phyloP scores from a whole-genome alignment of 208 protist genomes.

The Porcisia deanei region DNA sequence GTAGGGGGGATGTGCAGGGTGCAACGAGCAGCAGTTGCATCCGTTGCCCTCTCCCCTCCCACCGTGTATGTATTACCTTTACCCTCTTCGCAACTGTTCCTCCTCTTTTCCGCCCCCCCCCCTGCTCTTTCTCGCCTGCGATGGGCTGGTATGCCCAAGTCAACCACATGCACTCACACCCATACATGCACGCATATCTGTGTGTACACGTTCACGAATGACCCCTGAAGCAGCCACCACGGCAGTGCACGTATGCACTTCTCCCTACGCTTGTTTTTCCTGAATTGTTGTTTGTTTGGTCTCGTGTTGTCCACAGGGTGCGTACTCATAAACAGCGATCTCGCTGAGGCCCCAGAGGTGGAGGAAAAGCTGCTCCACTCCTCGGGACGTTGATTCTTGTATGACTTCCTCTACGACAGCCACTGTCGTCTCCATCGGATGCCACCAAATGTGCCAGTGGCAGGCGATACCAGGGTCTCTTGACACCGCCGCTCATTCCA shows the following conservation, averaged over 20 bases:
- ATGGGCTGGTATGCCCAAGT: not conserved
- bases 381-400: not conserved
- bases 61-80: not conserved
- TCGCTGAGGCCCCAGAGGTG: not conserved
- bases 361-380: not conserved
- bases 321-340: not conserved
- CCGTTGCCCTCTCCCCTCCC: not conserved
- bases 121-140: not conserved
- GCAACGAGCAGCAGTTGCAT: not conserved
- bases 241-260: not conserved
- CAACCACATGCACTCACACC: not conserved
- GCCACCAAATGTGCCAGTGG: not conserved
- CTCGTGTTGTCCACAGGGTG: not conserved
- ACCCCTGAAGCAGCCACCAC: not conserved
- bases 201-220: not conserved
- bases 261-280: not conserved
- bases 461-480: not conserved
- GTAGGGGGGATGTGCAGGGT: not conserved
- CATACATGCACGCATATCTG: not conserved
- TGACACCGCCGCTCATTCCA: not conserved
- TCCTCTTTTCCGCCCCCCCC: not conserved
- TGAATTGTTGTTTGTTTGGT: not conserved
- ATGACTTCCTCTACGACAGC: constrained; percentile 21
- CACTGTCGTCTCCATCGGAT: constrained; percentile 21
- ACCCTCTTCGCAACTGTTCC: not conserved